Evolutionary conservation across 2,329 filamentous ascomycete genomes (phyloP).

Genomic region (Aspergillus sp.): DNA sequence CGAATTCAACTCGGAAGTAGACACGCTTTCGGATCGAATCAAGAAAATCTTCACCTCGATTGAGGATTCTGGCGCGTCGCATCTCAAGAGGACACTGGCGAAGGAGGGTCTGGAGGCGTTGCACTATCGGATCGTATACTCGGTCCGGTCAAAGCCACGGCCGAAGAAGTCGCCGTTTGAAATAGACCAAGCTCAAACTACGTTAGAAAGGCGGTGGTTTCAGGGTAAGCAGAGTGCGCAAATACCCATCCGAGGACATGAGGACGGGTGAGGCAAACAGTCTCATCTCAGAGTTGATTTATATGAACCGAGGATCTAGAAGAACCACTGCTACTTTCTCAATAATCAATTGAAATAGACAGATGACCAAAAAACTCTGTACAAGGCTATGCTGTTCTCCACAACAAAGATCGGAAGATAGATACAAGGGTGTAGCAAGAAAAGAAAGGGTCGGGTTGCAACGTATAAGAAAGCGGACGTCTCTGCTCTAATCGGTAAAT

Average conservation of each 20-base stretch:
- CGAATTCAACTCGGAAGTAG: slow-evolving; percentile 68
- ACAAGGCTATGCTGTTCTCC: slow-evolving; percentile 17
- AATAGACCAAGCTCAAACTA: slow-evolving; percentile 9
- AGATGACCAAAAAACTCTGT: slow-evolving; percentile 4
- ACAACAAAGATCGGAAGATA: slow-evolving; percentile 13
- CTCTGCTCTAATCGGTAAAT: slow-evolving; percentile 74
- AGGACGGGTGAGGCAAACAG: neutral
- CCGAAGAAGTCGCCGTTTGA: slow-evolving; percentile 48
- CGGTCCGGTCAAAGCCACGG: slow-evolving; percentile 63
- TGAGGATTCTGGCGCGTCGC: slow-evolving; percentile 69
- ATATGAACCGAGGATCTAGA: neutral
- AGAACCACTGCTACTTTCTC: neutral
- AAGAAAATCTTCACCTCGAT: slow-evolving; percentile 61
- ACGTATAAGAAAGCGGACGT: slow-evolving; percentile 7
- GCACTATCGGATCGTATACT: slow-evolving; percentile 68
- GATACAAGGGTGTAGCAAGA: slow-evolving; percentile 13
- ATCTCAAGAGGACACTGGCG: slow-evolving; percentile 69
- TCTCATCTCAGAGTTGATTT: neutral
- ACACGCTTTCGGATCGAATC: slow-evolving; percentile 61
- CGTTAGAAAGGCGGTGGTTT: neutral
- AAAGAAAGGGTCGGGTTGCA: slow-evolving; percentile 6
- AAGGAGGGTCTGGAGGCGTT: slow-evolving; percentile 74
- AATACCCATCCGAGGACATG: slow-evolving; percentile 6
- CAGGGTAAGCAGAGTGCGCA: neutral
- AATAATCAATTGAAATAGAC: neutral